phyloP scores from a whole-genome alignment of 2,329 filamentous ascomycete species.

The Sordariomycetes sp. region DNA sequence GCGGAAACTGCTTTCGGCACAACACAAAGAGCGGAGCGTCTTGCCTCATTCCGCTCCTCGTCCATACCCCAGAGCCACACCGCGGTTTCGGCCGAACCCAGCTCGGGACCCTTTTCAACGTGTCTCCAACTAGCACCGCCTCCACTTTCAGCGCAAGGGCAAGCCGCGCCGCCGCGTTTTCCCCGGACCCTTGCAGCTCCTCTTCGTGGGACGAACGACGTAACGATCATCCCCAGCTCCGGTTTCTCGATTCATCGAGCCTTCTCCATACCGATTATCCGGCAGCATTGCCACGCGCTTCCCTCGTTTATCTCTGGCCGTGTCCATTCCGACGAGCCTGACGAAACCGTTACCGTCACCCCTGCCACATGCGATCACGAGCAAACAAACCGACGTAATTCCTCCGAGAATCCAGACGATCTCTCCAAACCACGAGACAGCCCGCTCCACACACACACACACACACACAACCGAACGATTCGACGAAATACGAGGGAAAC shows the following conservation, averaged over 20 bases:
- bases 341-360: neutral
- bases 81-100: neutral
- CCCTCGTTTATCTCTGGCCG: neutral
- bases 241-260: neutral
- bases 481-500: neutral
- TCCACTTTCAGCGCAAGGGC: neutral
- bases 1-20: neutral
- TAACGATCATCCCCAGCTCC: neutral
- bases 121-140: neutral
- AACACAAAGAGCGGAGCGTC: neutral
- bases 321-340: neutral
- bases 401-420: neutral
- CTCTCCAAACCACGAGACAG: neutral
- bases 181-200: neutral
- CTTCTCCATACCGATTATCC: neutral
- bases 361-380: neutral
- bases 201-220: neutral
- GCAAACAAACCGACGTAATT: neutral
- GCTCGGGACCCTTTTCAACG: neutral
- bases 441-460: neutral
- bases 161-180: neutral
- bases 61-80: neutral
- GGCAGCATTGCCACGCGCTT: neutral
- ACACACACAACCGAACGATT: neutral
- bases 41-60: neutral